A percentile compares a stretch with the other conserved stretches of the same genome.
These are phyloP conservation scores for Teratosphaeria gauchensis DNA, from an alignment of 2,329 filamentous ascomycete species.

Conservation along the genomic window DNA sequence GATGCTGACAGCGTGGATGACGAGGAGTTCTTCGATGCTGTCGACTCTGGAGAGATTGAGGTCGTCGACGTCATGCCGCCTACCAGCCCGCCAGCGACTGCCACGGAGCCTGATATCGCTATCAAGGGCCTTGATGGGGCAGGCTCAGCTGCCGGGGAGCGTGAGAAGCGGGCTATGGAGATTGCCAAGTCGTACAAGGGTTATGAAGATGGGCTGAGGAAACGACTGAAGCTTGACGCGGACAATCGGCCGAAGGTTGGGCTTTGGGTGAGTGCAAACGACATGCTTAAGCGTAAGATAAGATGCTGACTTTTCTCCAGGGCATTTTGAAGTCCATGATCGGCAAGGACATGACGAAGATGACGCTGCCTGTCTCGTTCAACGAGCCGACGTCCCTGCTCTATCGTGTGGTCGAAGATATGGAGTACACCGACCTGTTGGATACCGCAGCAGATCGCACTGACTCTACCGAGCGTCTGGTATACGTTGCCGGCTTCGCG, in stretches of 20 bases:
- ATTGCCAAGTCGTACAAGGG: slow-evolving; percentile 74
- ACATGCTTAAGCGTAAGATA: not conserved
- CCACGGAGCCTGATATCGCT: not conserved
- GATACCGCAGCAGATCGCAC: slow-evolving; percentile 76
- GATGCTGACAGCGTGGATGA: slow-evolving; percentile 76
- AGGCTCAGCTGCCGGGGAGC: not conserved
- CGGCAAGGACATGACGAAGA: slow-evolving; percentile 99
- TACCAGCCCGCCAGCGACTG: slow-evolving; percentile 5
- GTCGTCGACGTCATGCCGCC: slow-evolving; percentile 57
- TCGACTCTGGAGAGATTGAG: slow-evolving; percentile 86
- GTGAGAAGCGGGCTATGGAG: slow-evolving; percentile 39
- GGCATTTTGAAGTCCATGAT: slow-evolving; percentile 98
- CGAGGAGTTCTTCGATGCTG: slow-evolving; percentile 94
- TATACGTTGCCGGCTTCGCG: slow-evolving; percentile 92
- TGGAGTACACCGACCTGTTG: slow-evolving; percentile 92
- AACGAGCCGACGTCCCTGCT: slow-evolving; percentile 95
- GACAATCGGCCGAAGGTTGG: slow-evolving; percentile 91
- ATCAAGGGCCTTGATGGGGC: not conserved
- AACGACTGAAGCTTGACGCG: slow-evolving; percentile 74
- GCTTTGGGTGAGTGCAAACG: slow-evolving; percentile 65
- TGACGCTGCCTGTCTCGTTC: slow-evolving; percentile 96
- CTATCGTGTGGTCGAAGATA: slow-evolving; percentile 90
- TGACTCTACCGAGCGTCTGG: slow-evolving; percentile 82
- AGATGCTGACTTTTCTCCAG: slow-evolving; percentile 39
- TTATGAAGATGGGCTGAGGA: slow-evolving; percentile 80